Conservation (phyloP, 306 rosid genomes). For the Gleditsia sinensis region DNA sequence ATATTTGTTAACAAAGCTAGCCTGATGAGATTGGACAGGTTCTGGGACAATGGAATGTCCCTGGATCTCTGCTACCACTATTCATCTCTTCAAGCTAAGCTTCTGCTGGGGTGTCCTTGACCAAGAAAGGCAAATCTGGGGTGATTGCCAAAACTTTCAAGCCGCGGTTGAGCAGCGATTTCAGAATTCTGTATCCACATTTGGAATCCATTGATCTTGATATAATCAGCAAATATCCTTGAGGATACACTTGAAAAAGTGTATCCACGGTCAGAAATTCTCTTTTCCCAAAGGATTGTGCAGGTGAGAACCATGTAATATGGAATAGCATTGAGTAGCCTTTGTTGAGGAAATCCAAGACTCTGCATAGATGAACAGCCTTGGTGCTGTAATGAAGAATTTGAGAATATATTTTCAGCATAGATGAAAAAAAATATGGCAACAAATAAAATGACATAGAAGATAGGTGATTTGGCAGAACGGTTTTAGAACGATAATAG, state of each 20-base stretch:
- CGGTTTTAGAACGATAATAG: conserved; percentile 7
- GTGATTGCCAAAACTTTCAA: conserved; percentile 55
- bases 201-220: conserved; percentile 63
- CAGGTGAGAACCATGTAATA: conserved; percentile 61
- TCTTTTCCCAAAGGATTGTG: conserved; percentile 43
- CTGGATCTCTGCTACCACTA: conserved; percentile 52
- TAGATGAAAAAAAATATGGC: background rate
- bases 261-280: conserved; percentile 58
- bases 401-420: background rate
- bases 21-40: conserved; percentile 63
- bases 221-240: conserved; percentile 57
- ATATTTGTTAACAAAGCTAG: conserved; percentile 53
- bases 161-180: conserved; percentile 52
- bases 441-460: conserved; percentile 4
- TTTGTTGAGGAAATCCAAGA: conserved; percentile 37
- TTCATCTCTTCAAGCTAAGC: conserved; percentile 47
- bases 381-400: conserved; percentile 7
- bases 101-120: conserved; percentile 59
- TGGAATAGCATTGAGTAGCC: conserved; percentile 50
- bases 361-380: conserved; percentile 44
- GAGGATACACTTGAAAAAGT: conserved; percentile 59
- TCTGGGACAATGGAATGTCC: conserved; percentile 62
- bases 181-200: conserved; percentile 45
- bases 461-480: background rate
- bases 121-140: conserved; percentile 65